Evolutionary conservation across 352 stramenopile genomes (phyloP), one percentile per base, ranked within the genome.

Genomic region (Saprolegnia diclina): DNA sequence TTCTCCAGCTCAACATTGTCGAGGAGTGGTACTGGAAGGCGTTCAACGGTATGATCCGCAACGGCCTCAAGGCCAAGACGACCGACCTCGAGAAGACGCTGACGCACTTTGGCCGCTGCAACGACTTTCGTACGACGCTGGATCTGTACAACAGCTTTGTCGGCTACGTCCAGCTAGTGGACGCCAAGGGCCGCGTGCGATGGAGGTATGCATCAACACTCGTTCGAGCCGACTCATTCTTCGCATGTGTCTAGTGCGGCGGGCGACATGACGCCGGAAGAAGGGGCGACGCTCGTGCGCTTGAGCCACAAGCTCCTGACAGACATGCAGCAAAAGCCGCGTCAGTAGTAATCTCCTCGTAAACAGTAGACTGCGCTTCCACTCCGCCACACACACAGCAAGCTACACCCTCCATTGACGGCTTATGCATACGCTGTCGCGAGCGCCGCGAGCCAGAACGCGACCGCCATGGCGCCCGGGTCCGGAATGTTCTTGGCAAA

Each of bases 391-490:
- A n/a, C n/a, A n/a, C n/a, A n/a, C n/a, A n/a, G n/a, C n/a, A n/a
- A n/a, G n/a, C n/a, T n/a, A n/a, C n/a, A n/a, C n/a, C n/a, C n/a
- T n/a, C n/a, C n/a, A n/a, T 35, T 35, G 29, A 35, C 2, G 5
- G 29, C 29, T 48, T 48, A 48, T n/a, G 42, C 42, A 14, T n/a
- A n/a, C 42, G 42, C 42, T 10, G 1, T 3, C 3, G 11, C 13
- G 42, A 48, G 42, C 13, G 42, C 42, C 42, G 42, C 11, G 13
- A 48, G 42, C 72, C 94, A 96, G 74, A 97, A 85, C 11, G 92
- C 83, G 32, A 95, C 94, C 14, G 96, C 96, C 74, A 94, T 89
- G 52, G 95, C 95, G 62, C 96, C 96, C 59, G 96, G 96, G 79
- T 99, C 96, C 21, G 94, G 92, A 18, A 97, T 91, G 38, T 88